Base-by-base conservation (phyloP, 768 basidiomycete species). In the Cystobasidium ongulense region DNA sequence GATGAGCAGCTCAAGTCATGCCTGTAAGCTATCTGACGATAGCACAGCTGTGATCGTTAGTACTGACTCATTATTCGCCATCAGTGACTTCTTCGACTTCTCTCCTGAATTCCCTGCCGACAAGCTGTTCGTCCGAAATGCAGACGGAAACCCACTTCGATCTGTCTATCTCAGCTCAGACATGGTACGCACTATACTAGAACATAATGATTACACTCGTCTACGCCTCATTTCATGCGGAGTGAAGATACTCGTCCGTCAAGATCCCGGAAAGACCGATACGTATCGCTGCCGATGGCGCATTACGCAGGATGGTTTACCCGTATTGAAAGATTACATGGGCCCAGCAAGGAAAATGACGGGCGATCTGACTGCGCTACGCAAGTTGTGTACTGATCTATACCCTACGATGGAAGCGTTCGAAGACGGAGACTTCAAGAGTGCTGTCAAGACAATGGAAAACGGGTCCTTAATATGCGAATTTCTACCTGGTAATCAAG, bases 171-270 rank as follows among this genome's bases (percentile, higher is more conserved):
- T 98, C 74, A 87, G 89, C 71, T 96, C 94, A 79, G 86, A 88
- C 77, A 83, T 90, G 77, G 89, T 95, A 79, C 91, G 90, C 81
- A 81, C 84, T n/a, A 84, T 98, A 74, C 85, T 97, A 72, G 78
- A 84, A 65, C 83, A 88, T 79, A 99, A 98, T 80, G 88, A 91
- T 79, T 94, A 89, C 80, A 85, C 86, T 33, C 87, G 88, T 31
- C 85, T 97, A 70, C 88, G 96, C 0, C 86, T 99, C 65, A 88
- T 93, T 78, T 88, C 90, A 17, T 89, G 90, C n/a, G 96, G 96
- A 23, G 92, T 93, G 46, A 95, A 96, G 81, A 88, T 92, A 15
- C 90, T 98, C 81, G 86, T 87, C 5, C 90, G 91, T 79, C 94
- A 98, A 80, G 94, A 95, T 74, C 86, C 86, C 1, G 87, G 78